Percentiles rank a stretch among this genome's conserved stretches.
These are phyloP conservation scores for Coffea canephora DNA, from an alignment of 257 asterid genomes.

Conservation along the genomic window DNA sequence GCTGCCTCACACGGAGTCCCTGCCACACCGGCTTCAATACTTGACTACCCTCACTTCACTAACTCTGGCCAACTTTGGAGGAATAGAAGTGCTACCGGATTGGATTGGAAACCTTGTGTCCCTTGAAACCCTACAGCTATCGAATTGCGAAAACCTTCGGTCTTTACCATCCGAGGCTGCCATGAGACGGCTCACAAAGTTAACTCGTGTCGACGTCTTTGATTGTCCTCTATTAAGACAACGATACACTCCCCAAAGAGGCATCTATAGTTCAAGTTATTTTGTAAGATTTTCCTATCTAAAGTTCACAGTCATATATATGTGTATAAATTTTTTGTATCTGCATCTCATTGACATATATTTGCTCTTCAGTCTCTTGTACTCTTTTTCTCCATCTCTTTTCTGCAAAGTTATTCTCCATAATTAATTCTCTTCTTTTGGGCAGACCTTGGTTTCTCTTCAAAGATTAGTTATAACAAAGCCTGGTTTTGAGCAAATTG, in stretches of 20 bases:
- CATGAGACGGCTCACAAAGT: conserved; percentile 5
- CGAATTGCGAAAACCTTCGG: background rate
- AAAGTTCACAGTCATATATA: too few species aligned
- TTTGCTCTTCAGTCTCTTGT: too few species aligned
- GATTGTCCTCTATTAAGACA: background rate
- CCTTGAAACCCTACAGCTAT: background rate
- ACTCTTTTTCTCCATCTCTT: too few species aligned
- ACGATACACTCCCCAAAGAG: background rate
- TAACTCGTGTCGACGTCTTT: background rate
- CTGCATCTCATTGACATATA: too few species aligned
- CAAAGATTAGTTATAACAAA: too few species aligned
- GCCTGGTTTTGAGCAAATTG: too few species aligned
- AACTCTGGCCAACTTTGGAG: background rate
- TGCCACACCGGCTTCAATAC: conserved; percentile 19
- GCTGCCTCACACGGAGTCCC: conserved; percentile 4
- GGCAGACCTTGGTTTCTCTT: too few species aligned
- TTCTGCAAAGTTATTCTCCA: too few species aligned
- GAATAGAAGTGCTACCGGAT: conserved; percentile 21
- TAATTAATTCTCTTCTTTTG: too few species aligned
- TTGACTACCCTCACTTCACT: background rate
- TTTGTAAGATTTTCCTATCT: too few species aligned
- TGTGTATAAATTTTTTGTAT: too few species aligned
- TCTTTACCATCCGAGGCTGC: conserved; percentile 15
- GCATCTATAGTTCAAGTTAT: background rate
- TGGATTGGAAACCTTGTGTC: conserved; percentile 23